Evolutionary conservation across 192 early-diverging fungal species (phyloP).

Genomic region (Geranomyces variabilis): DNA sequence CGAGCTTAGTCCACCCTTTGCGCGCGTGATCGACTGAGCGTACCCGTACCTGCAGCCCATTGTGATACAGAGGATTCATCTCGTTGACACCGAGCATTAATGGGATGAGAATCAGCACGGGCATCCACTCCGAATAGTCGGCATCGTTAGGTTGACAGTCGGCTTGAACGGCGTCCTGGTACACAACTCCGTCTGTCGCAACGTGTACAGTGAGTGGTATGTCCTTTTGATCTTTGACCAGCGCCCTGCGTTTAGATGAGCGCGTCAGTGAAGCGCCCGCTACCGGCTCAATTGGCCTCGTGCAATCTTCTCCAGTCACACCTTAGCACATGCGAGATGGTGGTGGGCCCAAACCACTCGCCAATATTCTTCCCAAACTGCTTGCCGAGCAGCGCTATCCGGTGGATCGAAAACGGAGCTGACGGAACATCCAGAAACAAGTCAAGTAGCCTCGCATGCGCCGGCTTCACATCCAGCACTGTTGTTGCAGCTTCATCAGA

Average conservation of each 20-base stretch:
- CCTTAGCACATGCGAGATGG: slow-evolving; percentile 80
- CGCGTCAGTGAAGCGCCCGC: background rate
- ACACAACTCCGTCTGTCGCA: slow-evolving; percentile 81
- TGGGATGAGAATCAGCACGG: slow-evolving; percentile 80
- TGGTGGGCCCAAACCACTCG: slow-evolving; percentile 96
- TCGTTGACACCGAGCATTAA: slow-evolving; percentile 88
- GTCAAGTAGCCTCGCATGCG: slow-evolving; percentile 55
- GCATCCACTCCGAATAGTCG: slow-evolving; percentile 15
- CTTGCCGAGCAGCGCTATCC: slow-evolving; percentile 77
- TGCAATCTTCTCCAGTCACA: slow-evolving; percentile 40
- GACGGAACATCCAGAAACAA: slow-evolving; percentile 78
- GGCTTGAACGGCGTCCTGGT: slow-evolving; percentile 70
- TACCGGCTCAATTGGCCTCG: background rate
- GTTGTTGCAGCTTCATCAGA: too few species aligned
- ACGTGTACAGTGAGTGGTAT: slow-evolving; percentile 72
- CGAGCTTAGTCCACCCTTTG: background rate
- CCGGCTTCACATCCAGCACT: too few species aligned
- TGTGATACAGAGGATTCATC: slow-evolving; percentile 85
- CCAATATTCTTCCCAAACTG: slow-evolving; percentile 90
- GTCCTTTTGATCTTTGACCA: slow-evolving; percentile 60
- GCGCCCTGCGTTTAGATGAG: slow-evolving; percentile 43
- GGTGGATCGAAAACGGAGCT: slow-evolving; percentile 90
- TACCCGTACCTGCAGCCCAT: slow-evolving; percentile 60
- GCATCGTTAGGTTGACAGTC: slow-evolving; percentile 39
- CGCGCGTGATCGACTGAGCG: background rate